Evolutionary conservation across 108 stramenopile species (phyloP), one percentile per base, ranked within the genome.

Genomic region (Cylindrotheca fusiformis): DNA sequence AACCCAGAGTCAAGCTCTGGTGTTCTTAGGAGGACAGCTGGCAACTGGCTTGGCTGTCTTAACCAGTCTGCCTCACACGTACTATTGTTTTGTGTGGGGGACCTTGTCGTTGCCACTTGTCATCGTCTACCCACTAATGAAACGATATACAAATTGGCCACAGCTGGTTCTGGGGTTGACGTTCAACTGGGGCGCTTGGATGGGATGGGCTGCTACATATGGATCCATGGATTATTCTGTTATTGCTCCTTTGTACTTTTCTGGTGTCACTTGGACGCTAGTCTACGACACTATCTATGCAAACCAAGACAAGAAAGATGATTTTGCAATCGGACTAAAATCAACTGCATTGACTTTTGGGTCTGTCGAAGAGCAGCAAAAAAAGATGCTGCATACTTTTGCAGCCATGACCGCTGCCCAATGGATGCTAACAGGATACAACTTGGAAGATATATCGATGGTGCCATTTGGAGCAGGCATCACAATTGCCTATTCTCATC

Each of bases 231-330:
- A 91, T 67, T 81, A 79, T 58, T 50, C 53, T 25, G 69, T 95
- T 52, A 74, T 93, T 20, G 68, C 70, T 19, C 97, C 97, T 4
- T 63, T 98, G 53, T 99, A 98, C 72, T 52, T 67, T 1, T 81
- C 83, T 30, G 93, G 95, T 4, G 80, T 97, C 0, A 67, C 80
- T n/a, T 98, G 97, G 97, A 99, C 99, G 2, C 24, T 99, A 53
- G 85, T 98, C 10, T 99, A 99, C 68, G 99, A 99, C 79, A 99
- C 97, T 6, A 62, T 99, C 30, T 99, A 99, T 79, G 99, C 96
- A 10, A 93, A 98, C 75, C 99, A 99, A 80, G 99, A 98, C 74
- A 96, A 94, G 80, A 60, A 33, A 10, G 97, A 98, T 64, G 97
- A 98, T 75, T 68, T 69, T 45, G 79, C 78, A 50, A 66, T 99